A percentile compares a stretch with the other conserved stretches of the same genome.
Evolutionary conservation across 2,329 filamentous ascomycete genomes (phyloP).

Genomic region (Talaromyces albobiverticillius): DNA sequence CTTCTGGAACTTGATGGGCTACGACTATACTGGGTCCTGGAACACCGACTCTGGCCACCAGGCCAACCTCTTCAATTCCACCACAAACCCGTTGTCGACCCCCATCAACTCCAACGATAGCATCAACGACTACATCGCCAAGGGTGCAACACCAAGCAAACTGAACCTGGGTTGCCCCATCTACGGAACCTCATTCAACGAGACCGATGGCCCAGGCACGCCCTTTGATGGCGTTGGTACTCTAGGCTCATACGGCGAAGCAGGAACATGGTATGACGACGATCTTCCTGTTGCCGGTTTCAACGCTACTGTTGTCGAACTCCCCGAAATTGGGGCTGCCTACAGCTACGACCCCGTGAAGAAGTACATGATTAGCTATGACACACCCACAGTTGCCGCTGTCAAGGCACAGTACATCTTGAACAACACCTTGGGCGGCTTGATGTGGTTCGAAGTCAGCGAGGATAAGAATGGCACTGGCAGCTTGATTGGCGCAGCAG

Average conservation of each 20-base stretch:
- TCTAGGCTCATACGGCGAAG: constrained; percentile 25
- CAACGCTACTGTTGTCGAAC: constrained; percentile 21
- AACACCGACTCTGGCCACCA: constrained; percentile 3
- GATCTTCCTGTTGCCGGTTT: constrained; percentile 68
- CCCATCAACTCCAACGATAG: neutral
- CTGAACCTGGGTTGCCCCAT: constrained; percentile 8
- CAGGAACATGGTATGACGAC: constrained; percentile 78
- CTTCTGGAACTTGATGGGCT: constrained; percentile 69
- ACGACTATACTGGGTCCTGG: constrained; percentile 59
- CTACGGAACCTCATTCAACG: constrained; percentile 8
- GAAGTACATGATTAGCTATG: constrained; percentile 68
- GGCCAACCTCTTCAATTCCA: constrained; percentile 6
- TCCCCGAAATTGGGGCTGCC: constrained; percentile 32
- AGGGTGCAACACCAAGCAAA: constrained; percentile 10
- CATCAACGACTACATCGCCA: constrained; percentile 5
- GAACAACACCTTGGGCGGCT: constrained; percentile 65
- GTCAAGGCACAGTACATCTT: constrained; percentile 58
- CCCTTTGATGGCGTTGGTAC: constrained; percentile 21
- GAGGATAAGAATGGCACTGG: constrained; percentile 50
- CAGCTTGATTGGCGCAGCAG: constrained; percentile 13
- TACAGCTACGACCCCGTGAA: constrained; percentile 66
- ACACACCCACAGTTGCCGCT: constrained; percentile 57
- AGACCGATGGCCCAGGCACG: constrained; percentile 4
- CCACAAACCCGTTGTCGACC: neutral
- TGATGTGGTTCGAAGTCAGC: constrained; percentile 90